Conservation (phyloP, 2,329 filamentous ascomycete species). For the Nakataea oryzae region DNA sequence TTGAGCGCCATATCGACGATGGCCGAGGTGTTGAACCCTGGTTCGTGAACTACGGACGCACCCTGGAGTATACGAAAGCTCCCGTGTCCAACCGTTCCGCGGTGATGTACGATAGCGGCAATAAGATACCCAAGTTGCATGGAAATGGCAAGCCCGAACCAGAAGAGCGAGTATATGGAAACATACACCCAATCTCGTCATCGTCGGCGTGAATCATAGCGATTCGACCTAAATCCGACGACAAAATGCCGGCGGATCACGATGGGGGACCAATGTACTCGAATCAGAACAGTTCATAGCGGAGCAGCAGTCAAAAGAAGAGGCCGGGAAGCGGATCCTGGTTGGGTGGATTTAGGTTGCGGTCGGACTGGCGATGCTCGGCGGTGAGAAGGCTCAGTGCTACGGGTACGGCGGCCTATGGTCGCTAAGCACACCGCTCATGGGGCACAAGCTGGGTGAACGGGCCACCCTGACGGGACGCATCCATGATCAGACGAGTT, state of each 20-base stretch:
- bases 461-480: no score
- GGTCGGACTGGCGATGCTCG: background rate
- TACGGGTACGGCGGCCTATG: background rate
- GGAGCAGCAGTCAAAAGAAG: background rate
- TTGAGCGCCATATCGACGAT: slow-evolving; percentile 18
- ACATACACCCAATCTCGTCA: background rate
- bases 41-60: background rate
- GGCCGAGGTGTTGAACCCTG: background rate
- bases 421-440: background rate
- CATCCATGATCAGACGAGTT: background rate
- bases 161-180: background rate
- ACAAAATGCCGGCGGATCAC: background rate
- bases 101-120: background rate
- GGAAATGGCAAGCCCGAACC: background rate
- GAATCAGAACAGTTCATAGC: background rate
- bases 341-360: background rate
- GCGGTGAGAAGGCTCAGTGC: background rate
- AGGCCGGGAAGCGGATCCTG: background rate
- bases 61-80: background rate
- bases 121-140: background rate
- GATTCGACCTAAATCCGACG: background rate
- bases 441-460: background rate
- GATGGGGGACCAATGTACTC: background rate
- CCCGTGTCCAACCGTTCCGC: background rate
- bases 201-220: background rate